Base-by-base conservation (phyloP, 2,329 filamentous ascomycete genomes). In the Diaporthe sp. region DNA sequence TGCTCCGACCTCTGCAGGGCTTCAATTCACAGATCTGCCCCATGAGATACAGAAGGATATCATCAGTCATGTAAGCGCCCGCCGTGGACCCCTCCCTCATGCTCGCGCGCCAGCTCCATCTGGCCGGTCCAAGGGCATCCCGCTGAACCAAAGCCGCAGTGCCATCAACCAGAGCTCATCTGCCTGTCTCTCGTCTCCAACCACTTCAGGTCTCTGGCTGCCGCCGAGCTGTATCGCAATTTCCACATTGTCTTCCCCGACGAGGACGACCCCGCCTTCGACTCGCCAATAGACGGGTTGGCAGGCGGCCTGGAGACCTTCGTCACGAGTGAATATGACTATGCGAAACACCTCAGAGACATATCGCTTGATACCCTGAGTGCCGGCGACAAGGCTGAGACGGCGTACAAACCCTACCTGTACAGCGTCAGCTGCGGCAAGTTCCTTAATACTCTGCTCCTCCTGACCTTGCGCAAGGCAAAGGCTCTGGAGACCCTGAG, bases 161-260 rank as follows among this genome's bases (percentile, higher is more conserved):
- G 88, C 79, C 84, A 85, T 22, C 85, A 87, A 76, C 80, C 81
- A 77, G 89, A 92, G 75, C 86, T 91, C 69, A 88, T 92, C 74
- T 89, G 87, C 76, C 85, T 92, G 69, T 87, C 90, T 19, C 87
- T 92, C 46, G 90, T 92, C 75, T 92, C 88, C 59, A 88, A 83
- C 75, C 87, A 88, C 74, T 91, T 92, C 79, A 88, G 88, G 78
- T 86, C 90, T 51, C 84, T 92, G 39, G 90, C 90, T 62, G 88
- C 91, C 61, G 83, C 88, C 55, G 85, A 90, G 76, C 83, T 93
- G 22, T 93, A 93, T 80, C 89, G 89, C 76, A 88, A 85, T 74
- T 90, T 93, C 79, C 85, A 88, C 79, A 91, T 92, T 77, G 84
- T 91, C 72, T 92, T 93, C 79, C 88, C 89, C n/a, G 89, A 91